phyloP scores from a whole-genome alignment of 1,284 basidiomycete genomes.

The Sanghuangporus sanghuang region DNA sequence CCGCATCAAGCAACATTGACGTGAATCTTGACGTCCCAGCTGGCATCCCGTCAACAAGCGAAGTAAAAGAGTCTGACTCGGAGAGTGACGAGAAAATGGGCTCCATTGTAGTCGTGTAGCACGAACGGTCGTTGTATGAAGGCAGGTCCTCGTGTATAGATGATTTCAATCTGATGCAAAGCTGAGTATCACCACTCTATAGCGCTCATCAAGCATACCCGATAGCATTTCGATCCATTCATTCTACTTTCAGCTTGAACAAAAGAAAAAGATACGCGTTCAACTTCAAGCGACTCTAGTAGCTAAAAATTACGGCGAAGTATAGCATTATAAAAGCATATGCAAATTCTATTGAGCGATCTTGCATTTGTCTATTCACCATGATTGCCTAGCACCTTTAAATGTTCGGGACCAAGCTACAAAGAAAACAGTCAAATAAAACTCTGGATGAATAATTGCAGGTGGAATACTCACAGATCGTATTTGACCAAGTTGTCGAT shows the following conservation, averaged over 20 bases:
- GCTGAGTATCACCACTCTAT: too few relatives aligned
- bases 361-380: not conserved
- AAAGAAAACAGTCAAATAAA: not conserved
- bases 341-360: not conserved
- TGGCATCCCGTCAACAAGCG: not conserved
- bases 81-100: not conserved
- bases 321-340: not conserved
- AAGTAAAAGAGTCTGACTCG: not conserved
- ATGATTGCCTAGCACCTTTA: not conserved
- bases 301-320: not conserved
- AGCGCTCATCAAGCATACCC: too few relatives aligned
- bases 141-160: too few relatives aligned
- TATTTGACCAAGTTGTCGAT: slow-evolving; percentile 76
- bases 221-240: not conserved
- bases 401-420: slow-evolving; percentile 2
- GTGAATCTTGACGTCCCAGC: not conserved
- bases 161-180: too few relatives aligned
- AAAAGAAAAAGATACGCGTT: not conserved
- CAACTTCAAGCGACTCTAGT: not conserved
- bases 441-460: not conserved
- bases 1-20: not conserved
- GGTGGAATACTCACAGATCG: slow-evolving; percentile 52
- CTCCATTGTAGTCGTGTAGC: not conserved
- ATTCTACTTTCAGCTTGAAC: not conserved
- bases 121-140: not conserved